A percentile compares a stretch with the other conserved stretches of the same genome.
phyloP scores from a whole-genome alignment of 1,284 basidiomycete genomes.

The Veloporphyrellus conicus region DNA sequence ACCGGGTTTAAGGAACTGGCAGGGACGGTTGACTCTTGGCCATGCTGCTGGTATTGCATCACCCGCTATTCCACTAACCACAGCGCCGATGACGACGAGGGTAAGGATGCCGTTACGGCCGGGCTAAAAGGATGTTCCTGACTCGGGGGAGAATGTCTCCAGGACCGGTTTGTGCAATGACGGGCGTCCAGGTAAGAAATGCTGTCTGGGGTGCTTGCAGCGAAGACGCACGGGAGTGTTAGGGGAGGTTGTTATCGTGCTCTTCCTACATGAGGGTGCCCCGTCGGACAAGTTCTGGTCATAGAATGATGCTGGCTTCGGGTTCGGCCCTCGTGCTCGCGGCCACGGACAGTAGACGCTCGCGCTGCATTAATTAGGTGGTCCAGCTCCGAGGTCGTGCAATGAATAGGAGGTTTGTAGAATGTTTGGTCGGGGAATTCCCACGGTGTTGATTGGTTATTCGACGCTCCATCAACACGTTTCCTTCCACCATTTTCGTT shows the following conservation, averaged over 20 bases:
- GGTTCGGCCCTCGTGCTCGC: background rate
- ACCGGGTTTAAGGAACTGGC: too few species aligned
- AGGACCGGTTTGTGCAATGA: slow-evolving; percentile 7
- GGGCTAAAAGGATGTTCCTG: slow-evolving; percentile 28
- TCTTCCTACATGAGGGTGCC: slow-evolving; percentile 46
- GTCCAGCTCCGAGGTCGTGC: too few species aligned
- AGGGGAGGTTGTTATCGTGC: slow-evolving; percentile 49
- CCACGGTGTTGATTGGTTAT: slow-evolving; percentile 8
- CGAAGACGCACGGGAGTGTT: slow-evolving; percentile 20
- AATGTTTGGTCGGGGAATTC: slow-evolving; percentile 4
- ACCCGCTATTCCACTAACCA: slow-evolving; percentile 61
- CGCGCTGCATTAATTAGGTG: too few species aligned
- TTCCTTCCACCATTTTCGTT: slow-evolving; percentile 4
- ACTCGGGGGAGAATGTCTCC: slow-evolving; percentile 18
- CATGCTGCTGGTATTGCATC: slow-evolving; percentile 35
- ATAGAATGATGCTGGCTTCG: slow-evolving; percentile 35
- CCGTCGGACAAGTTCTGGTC: slow-evolving; percentile 43
- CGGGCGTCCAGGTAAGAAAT: slow-evolving; percentile 3
- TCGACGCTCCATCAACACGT: background rate
- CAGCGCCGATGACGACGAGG: slow-evolving; percentile 47
- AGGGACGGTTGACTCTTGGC: too few species aligned
- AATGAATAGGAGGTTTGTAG: background rate
- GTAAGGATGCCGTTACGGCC: slow-evolving; percentile 38
- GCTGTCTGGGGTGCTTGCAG: slow-evolving; percentile 5
- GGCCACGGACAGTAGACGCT: slow-evolving; percentile 18